Base-by-base conservation (phyloP, 2,329 filamentous ascomycete genomes). In the Microsporum ferrugineum region DNA sequence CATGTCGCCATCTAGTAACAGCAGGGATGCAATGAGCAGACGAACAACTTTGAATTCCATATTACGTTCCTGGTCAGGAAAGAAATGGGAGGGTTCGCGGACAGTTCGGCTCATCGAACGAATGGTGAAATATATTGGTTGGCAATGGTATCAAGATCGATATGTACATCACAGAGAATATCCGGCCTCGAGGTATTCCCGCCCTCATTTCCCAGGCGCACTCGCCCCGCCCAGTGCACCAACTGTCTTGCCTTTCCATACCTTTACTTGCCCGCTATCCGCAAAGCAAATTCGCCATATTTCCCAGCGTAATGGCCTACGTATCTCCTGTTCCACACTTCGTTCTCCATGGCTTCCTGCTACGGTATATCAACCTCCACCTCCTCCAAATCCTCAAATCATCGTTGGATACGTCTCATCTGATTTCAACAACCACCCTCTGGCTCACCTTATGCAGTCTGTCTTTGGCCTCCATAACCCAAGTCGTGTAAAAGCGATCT, bases 391-490 rank as follows among this genome's bases (percentile, higher is more conserved):
- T 49, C 91, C 91, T 0, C 84, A 87, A 65, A 80, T 99, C n/a
- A 92, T 90, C 66, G 85, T 99, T 63, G 94, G 94, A 55, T 99
- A 99, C 72, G 86, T 99, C 41, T 97, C 94, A 2, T 97, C 94
- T 0, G 94, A 99, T 74, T 99, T 99, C 76, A 99, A 99, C 71
- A 99, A 99, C 68, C 94, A 99, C 71, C 94, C 94, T 2, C 78
- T 99, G 38, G 94, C 94, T 29, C 94, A 99, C 76, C 74, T 99
- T 60, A 99, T 99, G 94, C 94, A 99, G 76, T 97, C 94, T 0
- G 91, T 97, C 4, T 99, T 99, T 74, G 94, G 94, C 0, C 80
- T 97, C 62, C 94, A 99, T 70, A 79, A 96, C 67, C 80, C 80
- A 0, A 74, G 72, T 29, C 84, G 86, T 31, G 88, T 89, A 14